Evolutionary conservation across 2,329 filamentous ascomycete species (phyloP).

Genomic region (Ophiocordyceps camponoti-saundersi): DNA sequence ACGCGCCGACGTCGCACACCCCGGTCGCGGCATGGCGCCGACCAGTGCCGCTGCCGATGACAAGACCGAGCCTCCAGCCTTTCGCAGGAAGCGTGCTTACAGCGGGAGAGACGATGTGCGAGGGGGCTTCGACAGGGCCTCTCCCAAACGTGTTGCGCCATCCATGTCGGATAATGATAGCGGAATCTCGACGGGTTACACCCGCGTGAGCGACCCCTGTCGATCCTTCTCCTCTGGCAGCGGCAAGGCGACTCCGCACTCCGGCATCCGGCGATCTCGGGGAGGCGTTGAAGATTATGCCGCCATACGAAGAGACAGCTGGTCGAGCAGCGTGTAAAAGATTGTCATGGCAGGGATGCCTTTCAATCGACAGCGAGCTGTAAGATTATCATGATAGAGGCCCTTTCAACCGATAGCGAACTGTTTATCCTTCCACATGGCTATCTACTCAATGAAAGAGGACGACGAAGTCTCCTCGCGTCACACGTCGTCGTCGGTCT

Average conservation of each 20-base stretch:
- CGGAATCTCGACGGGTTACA: slow-evolving; percentile 1
- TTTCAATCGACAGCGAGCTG: no score
- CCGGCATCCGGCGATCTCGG: slow-evolving; percentile 1
- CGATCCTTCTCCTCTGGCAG: slow-evolving; percentile 5
- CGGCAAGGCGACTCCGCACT: neutral
- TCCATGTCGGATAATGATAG: slow-evolving; percentile 7
- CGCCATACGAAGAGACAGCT: slow-evolving; percentile 1
- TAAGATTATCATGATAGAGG: no score
- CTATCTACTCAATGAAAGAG: no score
- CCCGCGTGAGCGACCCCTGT: slow-evolving; percentile 2
- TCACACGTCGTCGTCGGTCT: neutral
- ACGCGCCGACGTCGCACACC: slow-evolving; percentile 1
- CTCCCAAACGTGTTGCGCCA: slow-evolving; percentile 9
- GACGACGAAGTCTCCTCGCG: no score
- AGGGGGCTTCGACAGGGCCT: slow-evolving; percentile 2
- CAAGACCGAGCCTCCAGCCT: neutral
- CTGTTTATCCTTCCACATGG: no score
- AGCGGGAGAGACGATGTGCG: slow-evolving; percentile 5
- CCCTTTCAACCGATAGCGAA: no score
- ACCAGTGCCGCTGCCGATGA: neutral
- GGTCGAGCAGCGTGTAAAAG: neutral
- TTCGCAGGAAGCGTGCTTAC: slow-evolving; percentile 6
- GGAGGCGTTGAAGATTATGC: neutral
- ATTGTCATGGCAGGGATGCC: neutral
- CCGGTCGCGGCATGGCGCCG: neutral